Conservation (phyloP, 805 yeast genomes). For the Yarrowia sp. region DNA sequence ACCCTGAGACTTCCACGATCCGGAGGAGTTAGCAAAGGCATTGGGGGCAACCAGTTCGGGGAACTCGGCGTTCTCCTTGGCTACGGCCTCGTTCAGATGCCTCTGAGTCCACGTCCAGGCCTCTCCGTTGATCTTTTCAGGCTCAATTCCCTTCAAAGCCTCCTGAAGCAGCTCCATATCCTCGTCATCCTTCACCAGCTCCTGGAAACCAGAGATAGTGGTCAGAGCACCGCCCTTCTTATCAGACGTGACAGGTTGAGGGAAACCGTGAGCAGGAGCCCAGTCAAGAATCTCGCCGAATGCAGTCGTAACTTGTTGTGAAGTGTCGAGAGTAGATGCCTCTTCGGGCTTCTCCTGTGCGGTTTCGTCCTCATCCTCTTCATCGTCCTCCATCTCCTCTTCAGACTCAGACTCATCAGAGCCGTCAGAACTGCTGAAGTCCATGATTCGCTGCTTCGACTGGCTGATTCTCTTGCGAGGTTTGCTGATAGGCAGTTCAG, state of each 20-base stretch:
- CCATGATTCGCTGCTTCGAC: slow-evolving; percentile 12
- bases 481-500: neutral
- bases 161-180: slow-evolving; percentile 56
- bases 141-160: slow-evolving; percentile 39
- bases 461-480: neutral
- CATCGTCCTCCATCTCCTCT: slow-evolving; percentile 23
- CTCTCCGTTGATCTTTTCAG: slow-evolving; percentile 41
- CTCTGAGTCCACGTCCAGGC: slow-evolving; percentile 69
- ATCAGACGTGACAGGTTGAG: slow-evolving; percentile 55
- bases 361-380: slow-evolving; percentile 35
- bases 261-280: slow-evolving; percentile 48
- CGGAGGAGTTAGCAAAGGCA: slow-evolving; percentile 40
- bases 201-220: slow-evolving; percentile 51
- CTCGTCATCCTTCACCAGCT: slow-evolving; percentile 65
- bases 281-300: slow-evolving; percentile 32
- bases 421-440: slow-evolving; percentile 11
- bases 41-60: slow-evolving; percentile 42
- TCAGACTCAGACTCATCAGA: neutral
- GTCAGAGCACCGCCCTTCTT: slow-evolving; percentile 33
- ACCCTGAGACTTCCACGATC: slow-evolving; percentile 71
- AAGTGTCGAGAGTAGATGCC: slow-evolving; percentile 31
- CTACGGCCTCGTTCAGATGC: slow-evolving; percentile 32
- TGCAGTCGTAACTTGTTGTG: slow-evolving; percentile 30
- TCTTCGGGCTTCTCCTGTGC: slow-evolving; percentile 5
- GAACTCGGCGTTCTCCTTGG: slow-evolving; percentile 28